Conservation (phyloP, 306 rosid genomes). For the Geum urbanum region DNA sequence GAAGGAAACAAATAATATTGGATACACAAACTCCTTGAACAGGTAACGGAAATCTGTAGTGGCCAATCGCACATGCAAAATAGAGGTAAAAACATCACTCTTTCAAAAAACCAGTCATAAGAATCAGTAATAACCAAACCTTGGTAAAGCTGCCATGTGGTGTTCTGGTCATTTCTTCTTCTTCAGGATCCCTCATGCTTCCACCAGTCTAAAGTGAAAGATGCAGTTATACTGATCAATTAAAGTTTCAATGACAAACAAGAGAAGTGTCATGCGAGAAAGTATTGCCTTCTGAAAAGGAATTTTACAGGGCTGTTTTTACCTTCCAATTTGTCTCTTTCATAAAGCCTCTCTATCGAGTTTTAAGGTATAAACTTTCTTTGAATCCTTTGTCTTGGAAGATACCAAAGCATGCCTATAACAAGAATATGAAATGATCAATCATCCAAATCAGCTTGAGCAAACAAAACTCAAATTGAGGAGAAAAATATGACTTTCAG, state of each 20-base stretch:
- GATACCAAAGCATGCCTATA: constrained; percentile 45
- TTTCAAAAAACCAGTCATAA: background rate
- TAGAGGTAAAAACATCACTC: background rate
- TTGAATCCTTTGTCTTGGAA: constrained; percentile 43
- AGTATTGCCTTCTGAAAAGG: background rate
- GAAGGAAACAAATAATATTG: background rate
- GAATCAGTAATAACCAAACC: constrained; percentile 25
- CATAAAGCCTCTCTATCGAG: constrained; percentile 54
- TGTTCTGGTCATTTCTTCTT: constrained; percentile 33
- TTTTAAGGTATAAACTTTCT: constrained; percentile 39
- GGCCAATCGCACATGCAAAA: background rate
- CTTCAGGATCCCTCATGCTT: constrained; percentile 36
- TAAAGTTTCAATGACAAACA: constrained; percentile 8
- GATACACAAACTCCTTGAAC: background rate
- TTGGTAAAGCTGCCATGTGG: constrained; percentile 50
- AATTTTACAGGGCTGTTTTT: constrained; percentile 7
- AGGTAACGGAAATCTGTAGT: background rate
- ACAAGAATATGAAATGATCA: constrained; percentile 6
- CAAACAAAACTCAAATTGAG: background rate
- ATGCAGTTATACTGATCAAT: constrained; percentile 6
- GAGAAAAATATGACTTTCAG: background rate
- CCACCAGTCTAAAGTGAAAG: constrained; percentile 45
- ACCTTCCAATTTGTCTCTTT: constrained; percentile 57
- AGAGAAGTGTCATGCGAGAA: background rate
- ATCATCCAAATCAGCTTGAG: background rate